Base-by-base conservation (phyloP, 1,284 basidiomycete species). In the Leccinum variabile region DNA sequence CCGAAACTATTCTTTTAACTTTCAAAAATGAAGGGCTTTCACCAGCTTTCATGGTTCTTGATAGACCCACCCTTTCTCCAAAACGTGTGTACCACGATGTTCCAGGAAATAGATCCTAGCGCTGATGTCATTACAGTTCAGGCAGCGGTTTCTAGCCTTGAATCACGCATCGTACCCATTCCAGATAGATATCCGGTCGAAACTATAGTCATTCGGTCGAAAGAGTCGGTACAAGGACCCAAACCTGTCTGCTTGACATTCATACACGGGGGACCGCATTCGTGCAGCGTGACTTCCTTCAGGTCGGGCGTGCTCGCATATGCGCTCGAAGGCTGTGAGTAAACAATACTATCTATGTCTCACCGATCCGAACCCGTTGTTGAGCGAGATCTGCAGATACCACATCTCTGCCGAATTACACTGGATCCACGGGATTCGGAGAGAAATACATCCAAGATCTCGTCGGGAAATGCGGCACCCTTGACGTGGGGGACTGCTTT, bases 211-310 rank as follows among this genome's bases (percentile, higher is more conserved):
- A 72, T 88, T 37, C 76, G 75, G 52, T 74, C 68, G 13, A 64
- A 66, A 39, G 62, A 60, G 14, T 50, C 57, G 6, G 64, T 60
- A 5, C 28, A 67, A 7, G 65, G 62, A 22, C 67, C 50, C 0
- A 76, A 76, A 25, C 72, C 77, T 4, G 76, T 83, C 2, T 82
- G 82, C 57, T 77, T 91, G 54, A 82, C 82, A 1, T 72, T 78
- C n/a, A 81, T 82, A 5, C 90, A 91, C 65, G 90, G 90, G 5
- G 90, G 90, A 1, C 90, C 90, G 0, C 90, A 91, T 70, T 76
- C 70, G 0, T 76, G 80, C 0, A 77, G 69, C 8, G 78, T 79
- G 0, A 86, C 83, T 0, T 76, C 78, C 0, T 91, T 88, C 66
- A 72, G 70, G 1, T 72, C 85, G 0, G 62, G 68, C 3, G 70